Evolutionary conservation across 106 monocot genomes (phyloP).

Genomic region (Platanthera zijinensis): DNA sequence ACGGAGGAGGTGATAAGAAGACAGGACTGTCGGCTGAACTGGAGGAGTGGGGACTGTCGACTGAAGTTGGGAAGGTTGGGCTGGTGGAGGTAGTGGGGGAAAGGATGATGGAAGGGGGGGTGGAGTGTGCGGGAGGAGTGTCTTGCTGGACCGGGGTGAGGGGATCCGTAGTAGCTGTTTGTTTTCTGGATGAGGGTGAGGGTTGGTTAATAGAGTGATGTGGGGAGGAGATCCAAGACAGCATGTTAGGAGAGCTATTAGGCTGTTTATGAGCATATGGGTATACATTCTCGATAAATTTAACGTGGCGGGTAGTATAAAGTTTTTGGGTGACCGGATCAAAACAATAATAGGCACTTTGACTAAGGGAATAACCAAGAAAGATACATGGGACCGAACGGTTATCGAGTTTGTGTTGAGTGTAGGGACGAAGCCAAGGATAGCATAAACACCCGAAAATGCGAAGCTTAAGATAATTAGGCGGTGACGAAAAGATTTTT

Average conservation of each 20-base stretch:
- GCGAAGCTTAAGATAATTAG: slow-evolving; percentile 6
- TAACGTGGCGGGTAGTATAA: not conserved
- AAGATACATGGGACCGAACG: slow-evolving; percentile 9
- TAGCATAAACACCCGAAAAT: slow-evolving; percentile 19
- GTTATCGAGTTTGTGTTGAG: slow-evolving; percentile 7
- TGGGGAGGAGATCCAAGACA: not conserved
- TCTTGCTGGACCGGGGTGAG: no score
- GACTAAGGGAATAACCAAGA: not conserved
- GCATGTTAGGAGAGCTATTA: not conserved
- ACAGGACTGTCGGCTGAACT: no score
- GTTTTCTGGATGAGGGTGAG: no score
- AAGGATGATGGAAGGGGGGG: no score
- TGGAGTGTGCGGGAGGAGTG: no score
- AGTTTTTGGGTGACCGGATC: not conserved
- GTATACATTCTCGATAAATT: not conserved
- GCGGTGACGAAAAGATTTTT: not conserved
- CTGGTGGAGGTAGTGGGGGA: no score
- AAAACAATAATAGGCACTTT: not conserved
- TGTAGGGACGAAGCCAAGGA: slow-evolving; percentile 17
- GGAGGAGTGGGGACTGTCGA: no score
- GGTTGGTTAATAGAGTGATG: not conserved
- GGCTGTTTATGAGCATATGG: not conserved
- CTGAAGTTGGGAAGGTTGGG: no score
- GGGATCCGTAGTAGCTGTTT: no score
- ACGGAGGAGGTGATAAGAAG: no score